Evolutionary conservation across 2,329 filamentous ascomycete genomes (phyloP).

Genomic region (Purpureocillium takamizusanense): DNA sequence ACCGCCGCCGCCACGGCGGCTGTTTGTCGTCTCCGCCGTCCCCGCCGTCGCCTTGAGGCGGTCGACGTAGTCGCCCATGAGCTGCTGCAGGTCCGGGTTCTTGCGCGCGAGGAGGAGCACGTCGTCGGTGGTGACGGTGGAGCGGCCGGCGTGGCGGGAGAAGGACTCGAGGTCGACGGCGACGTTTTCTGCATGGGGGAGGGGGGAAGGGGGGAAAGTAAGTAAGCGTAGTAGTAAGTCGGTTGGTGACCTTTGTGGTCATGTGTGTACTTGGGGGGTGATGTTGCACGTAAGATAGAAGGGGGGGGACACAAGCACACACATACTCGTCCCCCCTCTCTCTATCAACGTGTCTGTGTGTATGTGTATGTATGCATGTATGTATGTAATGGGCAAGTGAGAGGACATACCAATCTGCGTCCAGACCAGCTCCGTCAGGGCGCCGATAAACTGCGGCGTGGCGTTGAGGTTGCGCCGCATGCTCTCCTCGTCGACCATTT

Average conservation of each 20-base stretch:
- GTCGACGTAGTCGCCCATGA: slow-evolving; percentile 64
- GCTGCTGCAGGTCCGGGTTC: slow-evolving; percentile 73
- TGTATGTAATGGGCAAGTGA: background rate
- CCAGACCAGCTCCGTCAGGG: slow-evolving; percentile 80
- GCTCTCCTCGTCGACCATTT: slow-evolving; percentile 81
- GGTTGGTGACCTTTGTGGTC: too few relatives aligned
- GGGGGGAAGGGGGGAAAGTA: too few relatives aligned
- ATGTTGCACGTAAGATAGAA: too few relatives aligned
- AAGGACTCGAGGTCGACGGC: slow-evolving; percentile 48
- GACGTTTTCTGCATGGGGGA: slow-evolving; percentile 38
- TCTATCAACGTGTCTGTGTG: too few relatives aligned
- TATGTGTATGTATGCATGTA: too few relatives aligned
- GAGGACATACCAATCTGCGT: slow-evolving; percentile 60
- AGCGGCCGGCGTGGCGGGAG: slow-evolving; percentile 68
- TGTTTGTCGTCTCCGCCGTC: too few relatives aligned
- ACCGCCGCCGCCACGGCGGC: too few relatives aligned
- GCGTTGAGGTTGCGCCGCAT: slow-evolving; percentile 59
- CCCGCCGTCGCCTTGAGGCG: slow-evolving; percentile 29
- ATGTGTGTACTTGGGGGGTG: too few relatives aligned
- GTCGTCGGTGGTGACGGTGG: slow-evolving; percentile 74
- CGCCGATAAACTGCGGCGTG: slow-evolving; percentile 84
- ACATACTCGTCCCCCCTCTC: too few relatives aligned
- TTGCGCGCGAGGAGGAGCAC: slow-evolving; percentile 79
- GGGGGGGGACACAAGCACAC: too few relatives aligned
- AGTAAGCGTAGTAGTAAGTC: too few relatives aligned